phyloP scores from a whole-genome alignment of 306 rosid genomes.

The Castanea mollissima region DNA sequence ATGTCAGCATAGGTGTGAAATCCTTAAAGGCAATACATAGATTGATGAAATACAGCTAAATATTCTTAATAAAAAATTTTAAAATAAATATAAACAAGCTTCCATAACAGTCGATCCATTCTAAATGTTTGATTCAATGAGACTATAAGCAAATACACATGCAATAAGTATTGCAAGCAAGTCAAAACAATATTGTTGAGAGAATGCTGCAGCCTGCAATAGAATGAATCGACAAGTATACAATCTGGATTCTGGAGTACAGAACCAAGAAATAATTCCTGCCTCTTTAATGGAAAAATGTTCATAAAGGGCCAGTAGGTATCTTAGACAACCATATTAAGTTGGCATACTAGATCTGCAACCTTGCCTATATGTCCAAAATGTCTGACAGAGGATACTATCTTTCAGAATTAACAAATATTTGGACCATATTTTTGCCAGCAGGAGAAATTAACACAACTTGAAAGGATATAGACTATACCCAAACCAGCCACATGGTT shows the following conservation, averaged over 20 bases:
- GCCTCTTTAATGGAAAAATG: not conserved
- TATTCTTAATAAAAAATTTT: not conserved
- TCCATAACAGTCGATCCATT: not conserved
- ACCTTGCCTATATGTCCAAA: not conserved
- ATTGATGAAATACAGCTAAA: not conserved
- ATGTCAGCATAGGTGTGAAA: not conserved
- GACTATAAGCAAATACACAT: not conserved
- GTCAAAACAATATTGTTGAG: not conserved
- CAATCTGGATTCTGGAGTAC: not conserved
- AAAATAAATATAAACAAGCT: not conserved
- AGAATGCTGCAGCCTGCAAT: not conserved
- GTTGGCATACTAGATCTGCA: not conserved
- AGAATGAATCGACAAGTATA: not conserved
- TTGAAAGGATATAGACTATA: constrained; percentile 33
- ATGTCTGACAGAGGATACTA: not conserved
- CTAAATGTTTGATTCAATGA: not conserved
- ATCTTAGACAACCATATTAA: not conserved
- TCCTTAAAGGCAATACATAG: not conserved
- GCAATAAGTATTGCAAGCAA: not conserved
- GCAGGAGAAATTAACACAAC: constrained; percentile 9
- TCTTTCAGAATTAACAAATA: not conserved
- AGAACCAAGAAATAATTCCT: not conserved
- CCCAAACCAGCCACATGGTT: constrained; percentile 99
- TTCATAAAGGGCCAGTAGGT: not conserved
- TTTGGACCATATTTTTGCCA: not conserved